Conservation (phyloP, 768 basidiomycete species). For the Xerocomus potaroensis region DNA sequence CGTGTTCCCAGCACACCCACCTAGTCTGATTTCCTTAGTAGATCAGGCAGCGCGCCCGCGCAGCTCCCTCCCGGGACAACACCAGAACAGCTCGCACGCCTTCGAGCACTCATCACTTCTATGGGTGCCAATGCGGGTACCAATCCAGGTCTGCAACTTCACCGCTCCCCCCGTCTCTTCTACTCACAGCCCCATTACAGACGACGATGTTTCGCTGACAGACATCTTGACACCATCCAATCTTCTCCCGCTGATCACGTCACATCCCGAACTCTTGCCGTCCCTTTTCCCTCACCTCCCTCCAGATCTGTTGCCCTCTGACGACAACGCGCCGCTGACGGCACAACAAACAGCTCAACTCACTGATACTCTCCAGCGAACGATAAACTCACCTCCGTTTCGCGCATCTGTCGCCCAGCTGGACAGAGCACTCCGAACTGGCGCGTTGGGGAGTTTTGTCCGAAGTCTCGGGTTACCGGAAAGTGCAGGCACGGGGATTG, state of each 20-base stretch:
- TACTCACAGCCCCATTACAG: slow-evolving; percentile 10
- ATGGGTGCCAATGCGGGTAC: slow-evolving; percentile 34
- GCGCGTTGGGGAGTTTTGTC: slow-evolving; percentile 71
- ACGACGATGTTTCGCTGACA: slow-evolving; percentile 56
- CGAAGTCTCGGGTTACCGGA: slow-evolving; percentile 77
- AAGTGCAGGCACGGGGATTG: slow-evolving; percentile 75
- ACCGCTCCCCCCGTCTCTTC: not conserved
- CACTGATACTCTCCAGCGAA: slow-evolving; percentile 60
- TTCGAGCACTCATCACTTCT: slow-evolving; percentile 50
- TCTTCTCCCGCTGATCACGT: slow-evolving; percentile 64
- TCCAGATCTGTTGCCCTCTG: slow-evolving; percentile 66
- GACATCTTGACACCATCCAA: slow-evolving; percentile 75
- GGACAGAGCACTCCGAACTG: slow-evolving; percentile 81
- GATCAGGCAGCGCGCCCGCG: slow-evolving; percentile 5
- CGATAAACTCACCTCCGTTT: slow-evolving; percentile 82
- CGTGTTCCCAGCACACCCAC: not conserved
- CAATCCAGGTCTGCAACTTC: slow-evolving; percentile 10
- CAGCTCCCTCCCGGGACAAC: slow-evolving; percentile 29
- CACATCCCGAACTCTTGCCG: slow-evolving; percentile 63
- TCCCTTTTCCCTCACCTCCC: slow-evolving; percentile 81
- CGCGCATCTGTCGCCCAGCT: slow-evolving; percentile 73
- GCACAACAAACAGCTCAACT: slow-evolving; percentile 21
- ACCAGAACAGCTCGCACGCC: slow-evolving; percentile 63
- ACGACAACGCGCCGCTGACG: slow-evolving; percentile 36
- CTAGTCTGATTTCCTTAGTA: slow-evolving; percentile 1